Percentiles rank a stretch among this genome's conserved stretches.
Conservation (phyloP, 441 rosid genomes). For the Corymbia citriodora region DNA sequence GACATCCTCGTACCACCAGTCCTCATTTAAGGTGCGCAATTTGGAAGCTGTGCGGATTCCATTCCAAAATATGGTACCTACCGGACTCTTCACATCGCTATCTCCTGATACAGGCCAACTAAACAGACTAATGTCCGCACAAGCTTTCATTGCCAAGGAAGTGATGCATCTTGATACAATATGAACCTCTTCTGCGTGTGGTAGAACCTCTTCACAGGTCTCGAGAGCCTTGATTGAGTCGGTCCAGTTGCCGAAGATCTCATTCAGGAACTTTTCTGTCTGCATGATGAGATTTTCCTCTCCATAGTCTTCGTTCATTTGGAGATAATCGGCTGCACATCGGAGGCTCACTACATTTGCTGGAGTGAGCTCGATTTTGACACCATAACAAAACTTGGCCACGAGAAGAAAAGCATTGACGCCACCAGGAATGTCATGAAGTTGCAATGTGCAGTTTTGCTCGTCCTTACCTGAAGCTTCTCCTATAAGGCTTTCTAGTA, state of each 20-base stretch:
- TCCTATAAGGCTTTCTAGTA: slow-evolving; percentile 47
- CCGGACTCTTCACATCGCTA: slow-evolving; percentile 9
- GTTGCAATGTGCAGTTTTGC: slow-evolving; percentile 39
- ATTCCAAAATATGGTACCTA: slow-evolving; percentile 54
- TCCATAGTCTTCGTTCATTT: slow-evolving; percentile 68
- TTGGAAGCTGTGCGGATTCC: slow-evolving; percentile 51
- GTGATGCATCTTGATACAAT: slow-evolving; percentile 73
- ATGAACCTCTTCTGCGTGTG: slow-evolving; percentile 69
- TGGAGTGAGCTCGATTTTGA: slow-evolving; percentile 62
- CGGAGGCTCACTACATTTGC: slow-evolving; percentile 60
- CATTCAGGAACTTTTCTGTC: slow-evolving; percentile 64
- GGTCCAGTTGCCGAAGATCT: slow-evolving; percentile 56
- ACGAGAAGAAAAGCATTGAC: slow-evolving; percentile 66
- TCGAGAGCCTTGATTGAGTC: slow-evolving; percentile 77
- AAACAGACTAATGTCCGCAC: slow-evolving; percentile 60
- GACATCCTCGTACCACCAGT: slow-evolving; percentile 94
- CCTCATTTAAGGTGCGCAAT: slow-evolving; percentile 31
- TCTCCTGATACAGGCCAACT: slow-evolving; percentile 52
- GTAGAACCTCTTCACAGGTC: slow-evolving; percentile 56
- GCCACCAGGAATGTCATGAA: slow-evolving; percentile 83
- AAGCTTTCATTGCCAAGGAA: slow-evolving; percentile 77
- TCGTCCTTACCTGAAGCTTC: slow-evolving; percentile 31
- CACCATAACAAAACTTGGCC: slow-evolving; percentile 83
- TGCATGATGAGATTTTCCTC: slow-evolving; percentile 66
- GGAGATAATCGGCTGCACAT: slow-evolving; percentile 86